Percentiles rank a stretch among this genome's conserved stretches.
phyloP scores from a whole-genome alignment of 1,284 basidiomycete species.

The Cerioporus squamosus region DNA sequence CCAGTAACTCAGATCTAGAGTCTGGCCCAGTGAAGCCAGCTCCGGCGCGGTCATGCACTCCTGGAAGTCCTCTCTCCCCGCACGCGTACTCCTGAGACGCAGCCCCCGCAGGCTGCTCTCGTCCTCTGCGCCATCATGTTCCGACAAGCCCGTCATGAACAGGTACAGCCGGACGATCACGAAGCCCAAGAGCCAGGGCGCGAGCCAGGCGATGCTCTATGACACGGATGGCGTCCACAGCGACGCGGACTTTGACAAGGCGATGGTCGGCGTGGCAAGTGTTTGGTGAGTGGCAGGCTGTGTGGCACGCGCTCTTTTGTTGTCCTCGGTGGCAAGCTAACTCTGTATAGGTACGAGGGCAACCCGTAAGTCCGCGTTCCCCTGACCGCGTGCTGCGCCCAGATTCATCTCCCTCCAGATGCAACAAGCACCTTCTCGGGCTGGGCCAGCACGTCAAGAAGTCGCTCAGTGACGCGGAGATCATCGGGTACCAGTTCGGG shows the following conservation, averaged over 20 bases:
- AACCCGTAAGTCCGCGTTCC: conserved; percentile 41
- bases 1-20: neutral
- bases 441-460: conserved; percentile 87
- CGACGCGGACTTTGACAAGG: conserved; percentile 86
- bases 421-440: conserved; percentile 90
- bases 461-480: conserved; percentile 72
- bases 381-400: neutral
- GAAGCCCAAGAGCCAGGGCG: conserved; percentile 90
- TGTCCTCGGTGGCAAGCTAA: conserved; percentile 9
- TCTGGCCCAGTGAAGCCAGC: neutral
- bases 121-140: conserved; percentile 43
- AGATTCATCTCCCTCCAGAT: conserved; percentile 53
- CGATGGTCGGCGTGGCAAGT: conserved; percentile 95
- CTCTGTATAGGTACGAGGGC: conserved; percentile 40
- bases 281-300: conserved; percentile 74
- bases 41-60: conserved; percentile 23
- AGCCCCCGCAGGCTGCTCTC: conserved; percentile 43
- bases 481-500: conserved; percentile 97
- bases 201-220: conserved; percentile 96
- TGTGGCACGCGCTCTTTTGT: neutral
- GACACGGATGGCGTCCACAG: conserved; percentile 87
- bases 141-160: conserved; percentile 71
- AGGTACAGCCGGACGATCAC: conserved; percentile 85
- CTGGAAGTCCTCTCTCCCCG: conserved; percentile 22
- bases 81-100: conserved; percentile 24